A percentile compares a stretch with the other conserved stretches of the same genome.
These are phyloP conservation scores for Saprolegnia parasitica DNA, from an alignment of 352 stramenopile genomes.

Conservation along the genomic window DNA sequence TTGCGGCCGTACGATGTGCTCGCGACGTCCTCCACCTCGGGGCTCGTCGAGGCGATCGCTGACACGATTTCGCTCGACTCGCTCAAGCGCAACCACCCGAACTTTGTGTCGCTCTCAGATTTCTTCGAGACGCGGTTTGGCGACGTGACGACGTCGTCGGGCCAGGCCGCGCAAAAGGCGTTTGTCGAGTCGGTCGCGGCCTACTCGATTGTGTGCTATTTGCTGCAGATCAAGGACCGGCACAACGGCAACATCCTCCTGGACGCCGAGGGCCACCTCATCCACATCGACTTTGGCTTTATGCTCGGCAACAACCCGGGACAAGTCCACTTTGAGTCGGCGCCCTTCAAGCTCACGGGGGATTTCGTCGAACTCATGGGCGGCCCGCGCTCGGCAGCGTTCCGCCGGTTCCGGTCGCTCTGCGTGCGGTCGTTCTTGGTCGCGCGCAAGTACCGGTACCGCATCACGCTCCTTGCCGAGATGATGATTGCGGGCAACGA, in stretches of 20 bases:
- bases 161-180: conserved; percentile 76
- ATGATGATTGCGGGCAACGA: conserved; percentile 97
- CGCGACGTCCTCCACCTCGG: conserved; percentile 88
- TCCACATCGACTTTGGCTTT: conserved; percentile 97
- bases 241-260: conserved; percentile 98
- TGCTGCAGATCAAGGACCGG: conserved; percentile 97
- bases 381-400: conserved; percentile 87
- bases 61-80: conserved; percentile 98
- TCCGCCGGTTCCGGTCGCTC: conserved; percentile 92
- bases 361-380: conserved; percentile 96
- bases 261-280: conserved; percentile 93
- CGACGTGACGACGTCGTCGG: conserved; percentile 57
- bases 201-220: conserved; percentile 94
- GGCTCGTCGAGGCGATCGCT: conserved; percentile 95
- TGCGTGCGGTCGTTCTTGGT: conserved; percentile 96
- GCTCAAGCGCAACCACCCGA: conserved; percentile 94
- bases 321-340: conserved; percentile 93
- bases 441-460: conserved; percentile 91
- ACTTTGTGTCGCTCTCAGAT: conserved; percentile 87
- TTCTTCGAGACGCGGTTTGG: conserved; percentile 95
- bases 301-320: conserved; percentile 92
- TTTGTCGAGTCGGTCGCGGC: conserved; percentile 83
- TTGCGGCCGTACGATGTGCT: conserved; percentile 96
- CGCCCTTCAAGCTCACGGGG: conserved; percentile 97
- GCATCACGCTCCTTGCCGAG: conserved; percentile 94